Evolutionary conservation across 2,329 filamentous ascomycete genomes (phyloP).

Genomic region (Claviceps spartinae): DNA sequence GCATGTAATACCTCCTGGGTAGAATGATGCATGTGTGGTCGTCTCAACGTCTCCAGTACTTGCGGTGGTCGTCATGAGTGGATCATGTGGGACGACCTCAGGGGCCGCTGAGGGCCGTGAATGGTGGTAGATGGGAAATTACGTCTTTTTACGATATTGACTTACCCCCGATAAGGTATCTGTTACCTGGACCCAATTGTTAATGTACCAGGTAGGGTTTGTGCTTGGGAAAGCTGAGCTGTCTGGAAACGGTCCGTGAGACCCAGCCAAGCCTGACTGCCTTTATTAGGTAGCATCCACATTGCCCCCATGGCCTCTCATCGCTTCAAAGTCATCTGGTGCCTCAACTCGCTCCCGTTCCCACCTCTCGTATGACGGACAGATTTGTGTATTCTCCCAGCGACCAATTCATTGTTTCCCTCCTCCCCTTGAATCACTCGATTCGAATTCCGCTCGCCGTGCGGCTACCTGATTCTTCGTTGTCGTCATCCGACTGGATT

Average conservation of each 20-base stretch:
- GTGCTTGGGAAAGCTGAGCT: too few relatives aligned
- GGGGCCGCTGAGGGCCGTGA: too few relatives aligned
- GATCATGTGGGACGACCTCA: too few relatives aligned
- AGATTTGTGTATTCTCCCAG: background rate
- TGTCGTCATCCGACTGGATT: background rate
- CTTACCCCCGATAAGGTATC: too few relatives aligned
- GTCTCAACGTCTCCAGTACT: too few relatives aligned
- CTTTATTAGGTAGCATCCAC: background rate
- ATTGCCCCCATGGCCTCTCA: constrained; percentile 4
- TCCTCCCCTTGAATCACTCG: background rate
- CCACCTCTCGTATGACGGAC: background rate
- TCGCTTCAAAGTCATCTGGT: background rate
- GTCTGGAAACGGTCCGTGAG: background rate
- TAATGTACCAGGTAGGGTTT: too few relatives aligned
- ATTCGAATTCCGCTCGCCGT: constrained; percentile 2
- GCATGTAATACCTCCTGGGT: too few relatives aligned
- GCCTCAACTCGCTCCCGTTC: background rate
- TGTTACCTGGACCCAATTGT: too few relatives aligned
- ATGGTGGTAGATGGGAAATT: too few relatives aligned
- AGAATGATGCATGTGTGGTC: too few relatives aligned
- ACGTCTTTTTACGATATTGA: too few relatives aligned
- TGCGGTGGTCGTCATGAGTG: too few relatives aligned
- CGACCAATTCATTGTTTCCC: background rate
- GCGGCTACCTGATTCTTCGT: background rate
- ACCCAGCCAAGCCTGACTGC: background rate